Conservation (phyloP, 306 rosid genomes). For the Dalbergia cultrata region DNA sequence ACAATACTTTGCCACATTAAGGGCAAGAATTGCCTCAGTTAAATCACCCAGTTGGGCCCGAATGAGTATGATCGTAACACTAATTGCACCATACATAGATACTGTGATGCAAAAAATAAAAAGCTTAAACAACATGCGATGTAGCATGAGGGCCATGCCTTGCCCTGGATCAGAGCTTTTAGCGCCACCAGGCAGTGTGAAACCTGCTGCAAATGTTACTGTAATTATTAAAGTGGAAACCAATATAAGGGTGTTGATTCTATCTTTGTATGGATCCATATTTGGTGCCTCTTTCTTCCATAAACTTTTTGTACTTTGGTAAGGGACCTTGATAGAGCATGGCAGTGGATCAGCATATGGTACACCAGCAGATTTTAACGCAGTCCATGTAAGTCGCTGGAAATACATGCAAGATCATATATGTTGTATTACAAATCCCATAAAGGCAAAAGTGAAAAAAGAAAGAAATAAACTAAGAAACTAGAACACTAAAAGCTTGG, state of each 20-base stretch:
- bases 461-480: no score
- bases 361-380: slow-evolving; percentile 9
- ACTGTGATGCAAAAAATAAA: slow-evolving; percentile 33
- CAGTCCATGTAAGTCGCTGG: slow-evolving; percentile 9
- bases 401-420: not conserved
- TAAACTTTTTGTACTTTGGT: no score
- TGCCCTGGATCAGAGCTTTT: slow-evolving; percentile 1
- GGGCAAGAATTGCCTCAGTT: not conserved
- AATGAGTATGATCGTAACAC: slow-evolving; percentile 28
- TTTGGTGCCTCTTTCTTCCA: no score
- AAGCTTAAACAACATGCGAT: not conserved
- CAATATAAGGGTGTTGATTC: slow-evolving; percentile 33
- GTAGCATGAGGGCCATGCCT: no score
- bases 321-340: not conserved
- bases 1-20: not conserved
- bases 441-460: no score
- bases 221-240: not conserved
- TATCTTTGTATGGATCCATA: slow-evolving; percentile 9
- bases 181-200: slow-evolving; percentile 37
- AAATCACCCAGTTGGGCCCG: slow-evolving; percentile 38
- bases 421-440: no score
- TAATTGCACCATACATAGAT: slow-evolving; percentile 44
- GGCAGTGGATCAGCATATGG: not conserved
- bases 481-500: no score
- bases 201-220: slow-evolving; percentile 37